These are phyloP conservation scores for Amoebophrya sp. DNA, from an alignment of 169 alveolate genomes.

Conservation along the genomic window DNA sequence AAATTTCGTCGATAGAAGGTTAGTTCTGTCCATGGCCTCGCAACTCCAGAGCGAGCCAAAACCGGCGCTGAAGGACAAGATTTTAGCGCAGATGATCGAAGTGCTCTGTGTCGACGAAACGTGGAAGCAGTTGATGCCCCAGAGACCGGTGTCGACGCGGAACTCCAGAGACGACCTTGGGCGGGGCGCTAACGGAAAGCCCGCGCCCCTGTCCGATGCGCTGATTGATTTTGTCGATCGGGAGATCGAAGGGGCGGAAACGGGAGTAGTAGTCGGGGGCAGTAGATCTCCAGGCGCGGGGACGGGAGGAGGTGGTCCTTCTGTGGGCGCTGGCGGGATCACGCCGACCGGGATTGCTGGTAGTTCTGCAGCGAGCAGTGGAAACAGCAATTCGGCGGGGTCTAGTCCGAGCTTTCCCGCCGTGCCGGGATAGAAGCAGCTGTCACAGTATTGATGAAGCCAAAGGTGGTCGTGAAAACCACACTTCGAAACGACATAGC, in stretches of 20 bases:
- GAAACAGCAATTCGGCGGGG: too few relatives aligned
- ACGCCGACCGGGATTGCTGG: too few relatives aligned
- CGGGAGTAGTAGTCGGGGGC: too few relatives aligned
- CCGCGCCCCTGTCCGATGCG: background rate
- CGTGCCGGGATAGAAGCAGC: too few relatives aligned
- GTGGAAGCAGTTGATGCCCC: background rate
- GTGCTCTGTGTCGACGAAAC: background rate
- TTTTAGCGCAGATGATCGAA: background rate
- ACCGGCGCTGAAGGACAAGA: background rate
- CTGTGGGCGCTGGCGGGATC: too few relatives aligned
- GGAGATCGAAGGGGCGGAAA: background rate
- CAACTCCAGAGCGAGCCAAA: background rate
- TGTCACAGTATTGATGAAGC: too few relatives aligned
- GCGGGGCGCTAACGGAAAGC: background rate
- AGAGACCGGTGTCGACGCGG: background rate
- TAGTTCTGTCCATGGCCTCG: background rate
- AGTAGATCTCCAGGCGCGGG: too few relatives aligned
- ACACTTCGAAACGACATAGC: too few relatives aligned
- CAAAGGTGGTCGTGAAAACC: too few relatives aligned
- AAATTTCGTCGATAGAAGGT: background rate
- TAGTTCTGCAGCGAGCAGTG: too few relatives aligned
- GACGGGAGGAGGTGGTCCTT: too few relatives aligned
- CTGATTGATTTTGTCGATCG: background rate
- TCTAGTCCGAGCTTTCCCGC: too few relatives aligned
- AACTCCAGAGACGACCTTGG: background rate